Base-by-base conservation (phyloP, 176 grass and related monocot genomes). In the Dendrocalamus sinicus region DNA sequence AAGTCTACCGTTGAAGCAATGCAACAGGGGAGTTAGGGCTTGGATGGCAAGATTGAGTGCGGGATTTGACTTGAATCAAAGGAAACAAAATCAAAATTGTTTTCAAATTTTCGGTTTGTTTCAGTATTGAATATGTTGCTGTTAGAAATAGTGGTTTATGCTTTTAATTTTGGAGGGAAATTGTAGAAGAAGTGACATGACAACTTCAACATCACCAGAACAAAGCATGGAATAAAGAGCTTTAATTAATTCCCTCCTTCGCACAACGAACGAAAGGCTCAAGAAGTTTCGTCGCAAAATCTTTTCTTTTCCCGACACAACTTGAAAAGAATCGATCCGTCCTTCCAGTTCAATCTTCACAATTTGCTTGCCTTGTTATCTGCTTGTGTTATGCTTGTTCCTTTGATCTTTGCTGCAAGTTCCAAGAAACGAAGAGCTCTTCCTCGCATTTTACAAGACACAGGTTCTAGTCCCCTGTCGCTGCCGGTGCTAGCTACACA, bases 151-250 rank as follows among this genome's bases (percentile, higher is more conserved):
- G 35, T 37, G 35, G 4, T 37, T 37, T 37, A 4, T 37, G 35
- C 35, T 35, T 35, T 35, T 35, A 35, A 35, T 35, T 35, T 35
- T 35, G 28, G 28, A 30, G 28, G 28, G 1, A 30, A 30, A 1
- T 30, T 30, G 28, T 30, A 30, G 28, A 30, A 30, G 28, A 30
- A 30, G 28, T 32, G 30, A 32, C 30, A 32, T 8, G 17, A 20
- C 6, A 58, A 8, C 55, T 58, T 22, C n/a, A 61, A 4, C 58
- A 4, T 61, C 58, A 5, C 58, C 9, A 24, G 58, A 61, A 24
- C 22, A 24, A 61, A 43, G 22, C 41, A 45, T 47, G 64, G 82
- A 65, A 84, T 84, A 84, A 84, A 84, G 70, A 65, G 82, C 30
- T 62, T 75, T 62, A 43, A 32, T 75, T 62, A 43, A 32, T 32